Percentiles rank a stretch among this genome's conserved stretches.
These are phyloP conservation scores for Sugiyamaella lignohabitans DNA, from an alignment of 805 yeast genomes.

Conservation along the genomic window DNA sequence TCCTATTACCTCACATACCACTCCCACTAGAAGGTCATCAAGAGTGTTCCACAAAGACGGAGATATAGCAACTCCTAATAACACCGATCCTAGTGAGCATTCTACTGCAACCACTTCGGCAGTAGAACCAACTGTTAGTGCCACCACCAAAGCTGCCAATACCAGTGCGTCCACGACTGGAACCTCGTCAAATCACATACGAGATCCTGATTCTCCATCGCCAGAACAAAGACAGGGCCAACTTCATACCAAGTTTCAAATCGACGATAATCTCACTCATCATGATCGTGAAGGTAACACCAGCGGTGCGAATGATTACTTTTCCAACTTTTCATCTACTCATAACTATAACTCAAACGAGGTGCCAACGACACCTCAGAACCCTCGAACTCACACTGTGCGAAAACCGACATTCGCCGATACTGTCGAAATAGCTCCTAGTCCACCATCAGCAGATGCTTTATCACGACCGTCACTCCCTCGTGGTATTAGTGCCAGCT, in stretches of 20 bases:
- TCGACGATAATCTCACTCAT: neutral
- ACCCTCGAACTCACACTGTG: neutral
- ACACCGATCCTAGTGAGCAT: no score
- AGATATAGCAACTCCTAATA: no score
- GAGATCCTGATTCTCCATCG: no score
- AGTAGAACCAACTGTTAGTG: no score
- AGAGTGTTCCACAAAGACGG: no score
- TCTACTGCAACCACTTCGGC: neutral
- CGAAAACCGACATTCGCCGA: constrained; percentile 2
- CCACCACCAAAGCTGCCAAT: no score
- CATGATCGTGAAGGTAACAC: neutral
- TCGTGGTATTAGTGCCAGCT: constrained; percentile 4
- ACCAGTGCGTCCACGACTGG: neutral
- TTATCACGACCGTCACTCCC: constrained; percentile 6
- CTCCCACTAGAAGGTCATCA: neutral
- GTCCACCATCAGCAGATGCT: neutral
- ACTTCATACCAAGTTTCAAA: neutral
- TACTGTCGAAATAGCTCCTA: neutral
- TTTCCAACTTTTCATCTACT: constrained; percentile 4
- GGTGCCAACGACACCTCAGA: neutral
- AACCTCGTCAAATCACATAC: neutral
- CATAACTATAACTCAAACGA: neutral
- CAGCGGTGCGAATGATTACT: constrained; percentile 2
- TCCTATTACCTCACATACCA: no score
- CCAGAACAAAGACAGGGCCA: neutral